Conservation (phyloP, 1,284 basidiomycete genomes). For the Schizophyllum commune region DNA sequence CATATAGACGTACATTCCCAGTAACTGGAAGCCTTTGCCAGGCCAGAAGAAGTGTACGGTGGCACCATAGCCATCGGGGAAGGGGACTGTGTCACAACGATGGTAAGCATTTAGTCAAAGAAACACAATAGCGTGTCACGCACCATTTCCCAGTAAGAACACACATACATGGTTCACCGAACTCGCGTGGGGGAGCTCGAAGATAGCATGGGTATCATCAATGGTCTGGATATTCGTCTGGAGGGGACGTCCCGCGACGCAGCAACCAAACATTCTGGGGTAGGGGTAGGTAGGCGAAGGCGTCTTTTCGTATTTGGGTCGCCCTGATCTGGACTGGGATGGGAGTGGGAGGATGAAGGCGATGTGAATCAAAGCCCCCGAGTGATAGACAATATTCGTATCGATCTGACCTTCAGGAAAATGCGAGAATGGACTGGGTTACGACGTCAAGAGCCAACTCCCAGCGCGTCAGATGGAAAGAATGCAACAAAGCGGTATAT, state of each 20-base stretch:
- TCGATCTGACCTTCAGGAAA: no score
- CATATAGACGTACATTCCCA: slow-evolving; percentile 68
- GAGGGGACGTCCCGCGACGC: slow-evolving; percentile 66
- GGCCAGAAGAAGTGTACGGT: slow-evolving; percentile 90
- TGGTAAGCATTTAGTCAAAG: slow-evolving; percentile 3
- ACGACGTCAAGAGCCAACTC: no score
- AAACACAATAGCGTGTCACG: slow-evolving; percentile 16
- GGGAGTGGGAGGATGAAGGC: no score
- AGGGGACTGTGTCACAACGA: slow-evolving; percentile 48
- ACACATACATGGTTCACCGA: slow-evolving; percentile 87
- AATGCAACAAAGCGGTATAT: no score
- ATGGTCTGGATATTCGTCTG: slow-evolving; percentile 73
- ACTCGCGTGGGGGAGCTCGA: slow-evolving; percentile 69
- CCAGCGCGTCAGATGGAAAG: no score
- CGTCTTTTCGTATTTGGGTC: not conserved
- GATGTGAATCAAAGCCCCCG: no score
- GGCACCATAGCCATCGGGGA: slow-evolving; percentile 85
- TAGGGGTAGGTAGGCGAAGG: not conserved
- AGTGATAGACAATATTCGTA: no score
- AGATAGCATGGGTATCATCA: slow-evolving; percentile 81
- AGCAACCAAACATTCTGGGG: slow-evolving; percentile 59
- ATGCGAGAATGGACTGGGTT: no score
- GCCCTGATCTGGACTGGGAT: no score
- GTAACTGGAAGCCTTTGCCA: slow-evolving; percentile 78
- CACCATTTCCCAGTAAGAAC: slow-evolving; percentile 79